Base-by-base conservation (phyloP, 2,329 filamentous ascomycete species). In the Didymella arachidicola region DNA sequence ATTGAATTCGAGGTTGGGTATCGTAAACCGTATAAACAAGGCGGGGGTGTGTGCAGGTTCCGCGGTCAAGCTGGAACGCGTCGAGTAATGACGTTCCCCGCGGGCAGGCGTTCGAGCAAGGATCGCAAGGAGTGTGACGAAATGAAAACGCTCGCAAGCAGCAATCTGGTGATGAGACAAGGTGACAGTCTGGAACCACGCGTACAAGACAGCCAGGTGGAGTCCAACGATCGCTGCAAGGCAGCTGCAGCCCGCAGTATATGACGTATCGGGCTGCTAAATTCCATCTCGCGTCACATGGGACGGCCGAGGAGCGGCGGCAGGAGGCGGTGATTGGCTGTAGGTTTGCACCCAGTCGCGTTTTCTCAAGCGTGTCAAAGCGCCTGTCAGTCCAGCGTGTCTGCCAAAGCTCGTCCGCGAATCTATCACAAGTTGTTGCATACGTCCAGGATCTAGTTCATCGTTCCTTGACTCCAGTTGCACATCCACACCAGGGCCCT, bases 191-290 rank as follows among this genome's bases (percentile, higher is more conserved):
- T 58, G 51, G 61, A 66, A 41, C 52, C 62, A 64, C 59, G 61
- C 62, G 58, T 66, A 63, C 63, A 66, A 63, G 60, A 66, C 53
- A 65, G 66, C 63, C 57, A 61, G 47, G 62, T 65, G 61, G 61
- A 57, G 61, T 49, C 53, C 49, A 65, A 62, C 45, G 69, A 76
- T 74, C 66, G 65, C 59, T 64, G 66, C 72, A 71, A 74, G 70
- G 72, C 69, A 75, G 67, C 63, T 64, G 64, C 68, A 67, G 57
- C 56, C 56, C 63, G 62, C 59, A 46, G 63, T 74, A 68, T 71
- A 75, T 77, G 74, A 77, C 74, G 74, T 77, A 71, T 63, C 12
- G 51, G 43, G 50, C 25, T 53, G 57, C 66, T 43, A 62, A 59
- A 59, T 48, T 62, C 61, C 43, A 58, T 61, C 51, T 63, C 64